Conservation (phyloP, 2,329 filamentous ascomycete species). For the Zalaria sp. region DNA sequence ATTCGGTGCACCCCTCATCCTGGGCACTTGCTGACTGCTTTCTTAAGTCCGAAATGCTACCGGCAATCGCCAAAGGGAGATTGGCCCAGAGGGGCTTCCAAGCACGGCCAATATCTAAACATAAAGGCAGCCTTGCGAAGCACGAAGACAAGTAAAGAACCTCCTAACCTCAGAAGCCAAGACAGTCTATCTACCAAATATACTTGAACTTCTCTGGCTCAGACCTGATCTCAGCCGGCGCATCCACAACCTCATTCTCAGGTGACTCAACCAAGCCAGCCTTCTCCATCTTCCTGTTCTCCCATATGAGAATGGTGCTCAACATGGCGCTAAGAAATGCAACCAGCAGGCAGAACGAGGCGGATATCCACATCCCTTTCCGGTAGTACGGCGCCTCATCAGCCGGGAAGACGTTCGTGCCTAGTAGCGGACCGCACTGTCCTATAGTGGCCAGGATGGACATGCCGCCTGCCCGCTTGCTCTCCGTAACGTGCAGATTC, state of each 20-base stretch:
- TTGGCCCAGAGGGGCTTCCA: too few relatives aligned
- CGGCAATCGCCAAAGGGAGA: too few relatives aligned
- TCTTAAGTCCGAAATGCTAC: too few relatives aligned
- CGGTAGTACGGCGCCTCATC: slow-evolving; percentile 31
- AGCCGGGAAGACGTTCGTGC: slow-evolving; percentile 48
- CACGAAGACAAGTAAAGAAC: too few relatives aligned
- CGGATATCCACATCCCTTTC: slow-evolving; percentile 47
- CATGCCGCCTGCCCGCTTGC: slow-evolving; percentile 21
- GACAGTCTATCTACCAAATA: not conserved
- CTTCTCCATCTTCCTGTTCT: slow-evolving; percentile 46
- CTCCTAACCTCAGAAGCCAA: not conserved
- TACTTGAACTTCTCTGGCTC: not conserved
- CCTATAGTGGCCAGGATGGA: slow-evolving; percentile 25
- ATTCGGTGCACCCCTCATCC: too few relatives aligned
- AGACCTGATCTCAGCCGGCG: not conserved
- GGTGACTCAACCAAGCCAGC: slow-evolving; percentile 7
- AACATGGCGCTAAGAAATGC: slow-evolving; percentile 39
- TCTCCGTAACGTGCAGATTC: slow-evolving; percentile 24
- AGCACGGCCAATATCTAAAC: too few relatives aligned
- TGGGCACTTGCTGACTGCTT: too few relatives aligned
- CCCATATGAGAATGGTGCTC: slow-evolving; percentile 39
- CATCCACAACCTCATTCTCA: not conserved
- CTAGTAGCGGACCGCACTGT: slow-evolving; percentile 36
- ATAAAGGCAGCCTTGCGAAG: too few relatives aligned
- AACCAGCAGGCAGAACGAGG: slow-evolving; percentile 48